Evolutionary conservation across 805 yeast species (phyloP).

Genomic region (Saccharomyces mikatae): DNA sequence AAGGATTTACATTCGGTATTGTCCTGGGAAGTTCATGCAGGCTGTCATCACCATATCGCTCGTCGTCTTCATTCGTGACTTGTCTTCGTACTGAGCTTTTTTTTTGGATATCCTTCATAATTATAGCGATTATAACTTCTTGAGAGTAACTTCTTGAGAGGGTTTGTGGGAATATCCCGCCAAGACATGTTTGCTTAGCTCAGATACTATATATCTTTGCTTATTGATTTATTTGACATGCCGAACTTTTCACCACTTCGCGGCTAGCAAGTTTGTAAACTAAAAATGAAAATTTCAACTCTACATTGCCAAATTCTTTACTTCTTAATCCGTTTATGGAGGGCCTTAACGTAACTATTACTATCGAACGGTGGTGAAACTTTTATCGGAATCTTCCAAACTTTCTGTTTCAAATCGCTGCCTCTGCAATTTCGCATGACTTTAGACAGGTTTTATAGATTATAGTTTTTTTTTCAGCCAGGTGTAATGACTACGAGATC

Average conservation of each 20-base stretch:
- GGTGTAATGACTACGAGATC: conserved; percentile 8
- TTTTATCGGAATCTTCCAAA: background rate
- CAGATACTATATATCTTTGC: background rate
- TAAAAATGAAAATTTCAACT: background rate
- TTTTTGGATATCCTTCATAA: background rate
- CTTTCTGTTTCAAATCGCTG: background rate
- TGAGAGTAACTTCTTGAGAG: too few species aligned
- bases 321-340: background rate
- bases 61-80: conserved; percentile 1
- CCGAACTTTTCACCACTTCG: background rate
- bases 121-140: background rate
- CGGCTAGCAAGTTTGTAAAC: background rate
- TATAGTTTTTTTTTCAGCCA: background rate
- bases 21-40: conserved; percentile 1
- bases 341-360: background rate
- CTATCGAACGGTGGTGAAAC: background rate
- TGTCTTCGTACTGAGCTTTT: conserved; percentile 1
- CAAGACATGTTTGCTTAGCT: background rate
- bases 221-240: background rate
- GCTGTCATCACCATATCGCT: background rate
- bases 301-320: background rate
- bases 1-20: background rate
- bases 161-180: too few species aligned
- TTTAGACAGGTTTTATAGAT: background rate
- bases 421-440: background rate